Base-by-base conservation (phyloP, 768 basidiomycete species). In the Cystofilobasidium macerans region DNA sequence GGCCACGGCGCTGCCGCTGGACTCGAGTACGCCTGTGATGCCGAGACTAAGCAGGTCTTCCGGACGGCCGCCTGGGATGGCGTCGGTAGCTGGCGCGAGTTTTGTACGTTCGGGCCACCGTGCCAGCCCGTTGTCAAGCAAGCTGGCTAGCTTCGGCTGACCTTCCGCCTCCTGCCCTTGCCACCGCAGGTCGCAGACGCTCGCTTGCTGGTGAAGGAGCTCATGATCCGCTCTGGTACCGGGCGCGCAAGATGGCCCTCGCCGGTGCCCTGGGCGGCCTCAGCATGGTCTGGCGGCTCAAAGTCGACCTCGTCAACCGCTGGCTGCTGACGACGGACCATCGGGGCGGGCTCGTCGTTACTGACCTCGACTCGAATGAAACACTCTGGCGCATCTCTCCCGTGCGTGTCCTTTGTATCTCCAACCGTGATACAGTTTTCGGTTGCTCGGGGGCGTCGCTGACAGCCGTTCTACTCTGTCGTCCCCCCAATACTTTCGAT, bases 271-370 rank as follows among this genome's bases (percentile, higher is more conserved):
- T 6, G 8, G 48, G 48, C 24, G 9, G 9, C n/a, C 8, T 51
- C 6, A 5, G 45, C 26, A 48, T 59, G 32, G n/a, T 38, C 45
- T 62, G 45, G 61, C n/a, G 61, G 16, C 28, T 62, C 20, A 62
- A 62, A 26, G 61, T 62, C 32, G 61, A 62, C 51, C 6, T 33
- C 20, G 36, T 12, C 4, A 18, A 35, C 3, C 45, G 61, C 11
- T 33, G 45, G 16, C 45, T 62, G 42, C 40, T 62, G 20, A 62
- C 32, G 18, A 62, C 45, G 1, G 24, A 35, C 22, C 33, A 38
- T 14, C 32, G 24, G 1, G 24, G 20, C 32, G 26, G 30, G 4
- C 28, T 48, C 8, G 16, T 22, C 3, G 45, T 62, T 2, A 5
- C 16, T 26, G 61, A 62, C 36, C 24, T 62, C 35, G 45, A 62